These are phyloP conservation scores for Sporothrix dimorphospora DNA, from an alignment of 2,329 filamentous ascomycete genomes.

Conservation along the genomic window DNA sequence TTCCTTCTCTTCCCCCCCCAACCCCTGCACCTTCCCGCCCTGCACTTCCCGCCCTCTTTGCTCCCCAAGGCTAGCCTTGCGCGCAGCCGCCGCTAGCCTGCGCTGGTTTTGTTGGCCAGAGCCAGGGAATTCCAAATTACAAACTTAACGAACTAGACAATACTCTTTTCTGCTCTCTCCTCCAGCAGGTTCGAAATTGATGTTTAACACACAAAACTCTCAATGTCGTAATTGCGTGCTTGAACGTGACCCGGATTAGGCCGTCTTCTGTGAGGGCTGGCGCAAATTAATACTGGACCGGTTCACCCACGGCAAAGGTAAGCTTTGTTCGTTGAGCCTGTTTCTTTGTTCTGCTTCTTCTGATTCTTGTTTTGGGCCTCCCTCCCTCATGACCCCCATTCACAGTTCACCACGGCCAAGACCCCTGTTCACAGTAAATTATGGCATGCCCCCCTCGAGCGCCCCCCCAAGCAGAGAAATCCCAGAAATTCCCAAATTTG, in stretches of 20 bases:
- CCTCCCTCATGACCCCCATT: not conserved
- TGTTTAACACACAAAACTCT: not conserved
- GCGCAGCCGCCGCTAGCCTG: slow-evolving; percentile 16
- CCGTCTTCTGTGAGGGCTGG: not conserved
- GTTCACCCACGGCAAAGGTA: too few relatives aligned
- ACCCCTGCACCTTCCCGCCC: slow-evolving; percentile 14
- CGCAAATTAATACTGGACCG: not conserved
- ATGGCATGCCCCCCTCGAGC: slow-evolving; percentile 1
- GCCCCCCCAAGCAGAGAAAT: not conserved
- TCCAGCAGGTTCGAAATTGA: not conserved
- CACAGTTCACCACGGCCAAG: not conserved
- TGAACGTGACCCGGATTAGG: not conserved
- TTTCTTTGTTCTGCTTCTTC: not conserved
- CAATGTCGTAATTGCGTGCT: not conserved
- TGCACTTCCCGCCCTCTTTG: slow-evolving; percentile 11
- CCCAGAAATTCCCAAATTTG: slow-evolving; percentile 7
- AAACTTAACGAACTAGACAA: too few relatives aligned
- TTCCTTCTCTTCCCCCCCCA: not conserved
- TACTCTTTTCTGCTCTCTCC: not conserved
- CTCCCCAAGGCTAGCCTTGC: slow-evolving; percentile 23
- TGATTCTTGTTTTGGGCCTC: not conserved
- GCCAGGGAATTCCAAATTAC: slow-evolving; percentile 10
- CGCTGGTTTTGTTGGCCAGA: not conserved
- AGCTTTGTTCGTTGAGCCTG: not conserved
- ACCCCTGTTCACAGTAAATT: slow-evolving; percentile 16